Evolutionary conservation across 805 yeast genomes (phyloP).

Genomic region (Saccharomycopsis oosterbeekiorum): DNA sequence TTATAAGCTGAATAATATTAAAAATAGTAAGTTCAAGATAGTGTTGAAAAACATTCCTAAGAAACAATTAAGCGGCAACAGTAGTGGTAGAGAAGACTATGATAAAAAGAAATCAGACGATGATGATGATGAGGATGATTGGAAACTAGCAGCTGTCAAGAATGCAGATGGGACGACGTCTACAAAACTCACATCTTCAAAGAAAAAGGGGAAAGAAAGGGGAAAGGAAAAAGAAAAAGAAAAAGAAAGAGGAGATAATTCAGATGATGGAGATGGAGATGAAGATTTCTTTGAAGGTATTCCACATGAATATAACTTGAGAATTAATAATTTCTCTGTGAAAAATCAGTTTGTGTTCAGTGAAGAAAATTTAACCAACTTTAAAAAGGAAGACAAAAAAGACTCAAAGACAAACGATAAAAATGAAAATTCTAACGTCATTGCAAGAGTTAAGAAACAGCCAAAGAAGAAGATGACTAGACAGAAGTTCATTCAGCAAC

Average conservation of each 20-base stretch:
- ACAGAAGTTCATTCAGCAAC: conserved; percentile 8
- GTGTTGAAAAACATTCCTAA: conserved; percentile 35
- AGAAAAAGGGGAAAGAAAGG: not conserved
- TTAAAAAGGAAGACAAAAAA: conserved; percentile 29
- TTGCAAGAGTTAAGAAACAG: conserved; percentile 26
- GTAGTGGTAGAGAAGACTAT: not conserved
- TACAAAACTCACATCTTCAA: not conserved
- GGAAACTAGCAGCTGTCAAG: not conserved
- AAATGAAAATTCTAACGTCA: conserved; percentile 28
- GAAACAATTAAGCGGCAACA: not conserved
- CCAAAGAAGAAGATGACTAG: conserved; percentile 5
- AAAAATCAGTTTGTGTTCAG: conserved; percentile 80
- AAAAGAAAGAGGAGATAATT: not conserved
- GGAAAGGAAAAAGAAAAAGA: not conserved
- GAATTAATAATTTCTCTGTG: conserved; percentile 68
- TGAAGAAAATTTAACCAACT: conserved; percentile 58
- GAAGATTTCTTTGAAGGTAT: conserved; percentile 39
- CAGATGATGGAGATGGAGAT: not conserved
- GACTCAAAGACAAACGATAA: conserved; percentile 28
- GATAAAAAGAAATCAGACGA: not conserved
- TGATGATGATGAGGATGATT: not conserved
- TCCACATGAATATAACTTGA: conserved; percentile 79
- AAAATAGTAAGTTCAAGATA: conserved; percentile 41
- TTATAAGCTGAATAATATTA: conserved; percentile 34
- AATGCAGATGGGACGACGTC: not conserved